A percentile compares a stretch with the other conserved stretches of the same genome.
phyloP scores from a whole-genome alignment of 2,329 filamentous ascomycete species.

The Penicillium sp. region DNA sequence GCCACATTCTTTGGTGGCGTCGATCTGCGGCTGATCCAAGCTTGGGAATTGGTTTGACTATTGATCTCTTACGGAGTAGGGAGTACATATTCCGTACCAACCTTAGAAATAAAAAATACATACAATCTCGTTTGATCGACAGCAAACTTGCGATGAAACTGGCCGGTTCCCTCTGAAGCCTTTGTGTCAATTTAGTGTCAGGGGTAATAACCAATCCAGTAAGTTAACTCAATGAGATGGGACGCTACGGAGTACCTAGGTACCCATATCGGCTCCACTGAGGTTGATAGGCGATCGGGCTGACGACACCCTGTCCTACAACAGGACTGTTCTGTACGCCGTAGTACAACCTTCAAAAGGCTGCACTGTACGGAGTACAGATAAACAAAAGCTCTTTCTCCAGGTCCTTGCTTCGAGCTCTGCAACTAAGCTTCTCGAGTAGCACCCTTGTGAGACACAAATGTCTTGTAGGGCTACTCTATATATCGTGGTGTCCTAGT shows the following conservation, averaged over 20 bases:
- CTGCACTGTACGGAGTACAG: neutral
- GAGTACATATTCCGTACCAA: too few relatives aligned
- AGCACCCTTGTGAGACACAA: neutral
- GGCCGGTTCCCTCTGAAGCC: neutral
- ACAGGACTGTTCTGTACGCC: neutral
- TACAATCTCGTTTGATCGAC: neutral
- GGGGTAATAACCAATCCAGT: slow-evolving; percentile 3
- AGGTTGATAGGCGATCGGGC: slow-evolving; percentile 17
- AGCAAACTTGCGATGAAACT: neutral
- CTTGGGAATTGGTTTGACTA: neutral
- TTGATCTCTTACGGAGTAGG: neutral
- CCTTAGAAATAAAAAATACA: too few relatives aligned
- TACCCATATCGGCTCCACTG: slow-evolving; percentile 16
- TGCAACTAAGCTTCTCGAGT: neutral
- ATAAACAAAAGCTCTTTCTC: neutral
- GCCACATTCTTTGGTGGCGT: slow-evolving; percentile 4
- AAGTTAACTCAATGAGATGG: neutral
- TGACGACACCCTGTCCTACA: slow-evolving; percentile 16
- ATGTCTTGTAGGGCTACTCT: neutral
- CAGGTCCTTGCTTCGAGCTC: neutral
- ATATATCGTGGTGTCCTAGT: too few relatives aligned
- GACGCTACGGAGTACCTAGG: too few relatives aligned
- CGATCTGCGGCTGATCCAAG: slow-evolving; percentile 2
- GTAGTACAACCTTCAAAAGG: neutral
- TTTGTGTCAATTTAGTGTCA: neutral